Base-by-base conservation (phyloP, 768 basidiomycete species). In the Steccherinum ochraceum region DNA sequence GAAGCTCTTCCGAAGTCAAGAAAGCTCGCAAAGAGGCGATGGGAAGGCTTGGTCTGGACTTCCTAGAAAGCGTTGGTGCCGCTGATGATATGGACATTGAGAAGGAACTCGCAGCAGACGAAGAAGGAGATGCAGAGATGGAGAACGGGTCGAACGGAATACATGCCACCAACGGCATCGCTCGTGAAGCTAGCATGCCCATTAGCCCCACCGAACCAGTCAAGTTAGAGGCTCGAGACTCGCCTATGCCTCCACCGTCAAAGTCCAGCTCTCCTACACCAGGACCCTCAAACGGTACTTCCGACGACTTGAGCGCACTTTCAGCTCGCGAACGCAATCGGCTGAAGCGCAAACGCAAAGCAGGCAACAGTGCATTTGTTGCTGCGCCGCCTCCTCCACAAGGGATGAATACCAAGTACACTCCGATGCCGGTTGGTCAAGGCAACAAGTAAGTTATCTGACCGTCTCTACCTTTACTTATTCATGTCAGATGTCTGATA, bases 321-420 rank as follows among this genome's bases (percentile, higher is more conserved):
- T 96, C 93, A 25, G 92, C 93, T 11, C 83, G 96, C 49, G 95
- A 98, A 67, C 81, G 89, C 25, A 96, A 96, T 64, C 81, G 94
- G 44, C 72, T 98, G 25, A 99, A 99, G 67, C 79, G 96, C 24
- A 98, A 98, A 64, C 86, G 94, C 50, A 96, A 94, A 61, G 77
- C 78, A 3, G 93, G 91, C 3, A 89, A 86, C 61, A 72, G 83
- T 25, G 89, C 87, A 1, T 91, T 91, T 58, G 90, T 93, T 13
- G 76, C 84, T 12, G 80, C 86, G 1, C 83, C 75, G 4, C 71
- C 74, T 13, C 84, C 86, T 1, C 74, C 82, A 21, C 79, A 84
- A 58, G 61, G 67, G 44, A 58, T 79, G 0, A 77, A 79, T 26
- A 67, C 84, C 3, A 86, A 85, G 61, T 91, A 83, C 58, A 76